Conservation (phyloP, 306 rosid genomes). For the Lithocarpus polystachyus region DNA sequence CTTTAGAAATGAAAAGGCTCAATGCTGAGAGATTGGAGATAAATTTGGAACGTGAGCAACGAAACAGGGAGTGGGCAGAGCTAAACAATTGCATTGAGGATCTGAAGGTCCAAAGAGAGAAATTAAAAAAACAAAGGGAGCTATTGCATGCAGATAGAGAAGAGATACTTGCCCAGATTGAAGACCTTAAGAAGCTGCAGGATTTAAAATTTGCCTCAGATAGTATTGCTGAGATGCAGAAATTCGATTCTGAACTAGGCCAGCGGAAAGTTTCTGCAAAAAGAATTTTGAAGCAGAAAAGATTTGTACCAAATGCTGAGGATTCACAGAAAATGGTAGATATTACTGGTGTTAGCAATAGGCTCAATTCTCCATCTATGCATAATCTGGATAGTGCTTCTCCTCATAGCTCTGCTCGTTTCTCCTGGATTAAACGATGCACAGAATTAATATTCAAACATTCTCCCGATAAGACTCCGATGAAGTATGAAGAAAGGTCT, state of each 20-base stretch:
- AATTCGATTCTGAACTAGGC: slow-evolving; percentile 49
- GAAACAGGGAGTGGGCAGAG: slow-evolving; percentile 93
- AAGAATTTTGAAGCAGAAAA: slow-evolving; percentile 41
- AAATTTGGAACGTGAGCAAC: slow-evolving; percentile 75
- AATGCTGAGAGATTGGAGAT: slow-evolving; percentile 73
- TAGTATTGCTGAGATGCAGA: slow-evolving; percentile 51
- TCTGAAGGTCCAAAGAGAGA: slow-evolving; percentile 83
- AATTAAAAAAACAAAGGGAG: slow-evolving; percentile 83
- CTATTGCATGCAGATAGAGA: slow-evolving; percentile 80
- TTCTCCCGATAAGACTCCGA: slow-evolving; percentile 47
- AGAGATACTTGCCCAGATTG: slow-evolving; percentile 65
- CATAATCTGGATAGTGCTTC: slow-evolving; percentile 38
- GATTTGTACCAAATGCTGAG: slow-evolving; percentile 20
- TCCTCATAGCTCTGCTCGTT: slow-evolving; percentile 50
- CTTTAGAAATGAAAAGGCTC: slow-evolving; percentile 74
- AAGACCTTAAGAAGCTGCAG: slow-evolving; percentile 69
- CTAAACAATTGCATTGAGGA: slow-evolving; percentile 76
- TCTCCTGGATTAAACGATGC: slow-evolving; percentile 80
- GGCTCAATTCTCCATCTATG: slow-evolving; percentile 43
- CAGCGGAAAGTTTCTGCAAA: slow-evolving; percentile 41
- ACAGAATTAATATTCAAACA: slow-evolving; percentile 59
- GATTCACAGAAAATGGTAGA: slow-evolving; percentile 34
- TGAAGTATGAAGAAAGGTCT: slow-evolving; percentile 28
- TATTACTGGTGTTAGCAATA: slow-evolving; percentile 29
- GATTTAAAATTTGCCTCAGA: slow-evolving; percentile 64